A percentile compares a stretch with the other conserved stretches of the same genome.
These are phyloP conservation scores for Aspergillus sp. DNA, from an alignment of 2,329 filamentous ascomycete species.

Conservation along the genomic window DNA sequence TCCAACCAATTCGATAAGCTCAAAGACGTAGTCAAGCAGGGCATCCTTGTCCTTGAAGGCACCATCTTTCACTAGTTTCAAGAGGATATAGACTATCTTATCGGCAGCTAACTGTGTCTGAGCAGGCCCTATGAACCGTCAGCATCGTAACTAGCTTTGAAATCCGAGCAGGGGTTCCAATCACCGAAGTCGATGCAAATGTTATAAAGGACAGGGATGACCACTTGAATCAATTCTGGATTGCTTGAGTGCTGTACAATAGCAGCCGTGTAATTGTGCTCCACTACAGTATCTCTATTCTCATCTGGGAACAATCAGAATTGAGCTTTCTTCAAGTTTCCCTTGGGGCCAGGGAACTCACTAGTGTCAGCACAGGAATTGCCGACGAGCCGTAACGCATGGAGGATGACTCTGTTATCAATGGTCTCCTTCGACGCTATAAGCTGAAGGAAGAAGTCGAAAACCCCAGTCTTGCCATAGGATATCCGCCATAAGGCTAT, in stretches of 20 bases:
- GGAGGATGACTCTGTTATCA: slow-evolving; percentile 37
- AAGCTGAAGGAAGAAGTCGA: slow-evolving; percentile 46
- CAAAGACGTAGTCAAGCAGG: slow-evolving; percentile 41
- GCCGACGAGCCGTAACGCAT: slow-evolving; percentile 46
- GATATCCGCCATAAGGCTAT: slow-evolving; percentile 43
- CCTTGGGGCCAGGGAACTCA: slow-evolving; percentile 19
- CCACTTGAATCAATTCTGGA: slow-evolving; percentile 40
- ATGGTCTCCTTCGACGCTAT: slow-evolving; percentile 34
- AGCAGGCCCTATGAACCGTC: slow-evolving; percentile 38
- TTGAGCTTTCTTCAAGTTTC: neutral
- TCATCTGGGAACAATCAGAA: slow-evolving; percentile 37
- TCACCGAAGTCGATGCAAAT: slow-evolving; percentile 49
- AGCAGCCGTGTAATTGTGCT: slow-evolving; percentile 41
- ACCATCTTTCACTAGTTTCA: slow-evolving; percentile 38
- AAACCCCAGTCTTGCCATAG: slow-evolving; percentile 43
- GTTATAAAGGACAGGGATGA: slow-evolving; percentile 49
- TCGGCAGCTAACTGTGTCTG: slow-evolving; percentile 42
- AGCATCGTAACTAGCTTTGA: slow-evolving; percentile 13
- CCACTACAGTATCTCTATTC: slow-evolving; percentile 44
- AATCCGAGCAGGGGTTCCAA: neutral
- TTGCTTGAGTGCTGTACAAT: slow-evolving; percentile 41
- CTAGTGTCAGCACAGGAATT: slow-evolving; percentile 51
- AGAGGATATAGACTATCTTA: slow-evolving; percentile 39
- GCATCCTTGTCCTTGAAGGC: slow-evolving; percentile 34
- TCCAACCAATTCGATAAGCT: slow-evolving; percentile 42